Evolutionary conservation across 768 basidiomycete species (phyloP).

Genomic region (Boletus fagicola): DNA sequence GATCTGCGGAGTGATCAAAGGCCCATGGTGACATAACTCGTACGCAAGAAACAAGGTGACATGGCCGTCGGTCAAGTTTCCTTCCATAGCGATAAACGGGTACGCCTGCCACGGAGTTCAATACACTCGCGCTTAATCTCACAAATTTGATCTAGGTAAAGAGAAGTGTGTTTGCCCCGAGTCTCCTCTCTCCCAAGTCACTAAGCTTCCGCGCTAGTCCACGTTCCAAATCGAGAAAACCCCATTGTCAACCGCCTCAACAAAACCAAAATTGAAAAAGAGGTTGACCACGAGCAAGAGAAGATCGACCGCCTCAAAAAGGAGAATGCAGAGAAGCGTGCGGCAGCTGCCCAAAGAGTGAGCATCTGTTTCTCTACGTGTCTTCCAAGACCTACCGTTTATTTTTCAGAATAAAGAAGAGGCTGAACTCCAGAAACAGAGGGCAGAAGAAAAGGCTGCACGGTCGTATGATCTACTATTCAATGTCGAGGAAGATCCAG

Average conservation of each 20-base stretch:
- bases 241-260: conserved; percentile 87
- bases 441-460: conserved; percentile 86
- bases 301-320: conserved; percentile 75
- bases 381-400: neutral
- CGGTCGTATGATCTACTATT: conserved; percentile 85
- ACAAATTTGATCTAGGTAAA: conserved; percentile 57
- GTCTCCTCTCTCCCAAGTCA: neutral
- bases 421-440: conserved; percentile 62
- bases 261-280: conserved; percentile 84
- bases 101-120: conserved; percentile 30
- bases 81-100: conserved; percentile 88
- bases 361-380: neutral
- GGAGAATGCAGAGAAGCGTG: conserved; percentile 64
- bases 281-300: conserved; percentile 91
- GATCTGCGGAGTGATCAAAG: neutral
- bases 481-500: conserved; percentile 59
- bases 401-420: conserved; percentile 71
- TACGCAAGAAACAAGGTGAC: conserved; percentile 85
- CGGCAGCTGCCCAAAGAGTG: conserved; percentile 68
- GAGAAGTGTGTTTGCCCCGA: conserved; percentile 48
- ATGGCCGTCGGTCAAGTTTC: conserved; percentile 97
- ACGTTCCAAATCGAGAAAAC: conserved; percentile 82
- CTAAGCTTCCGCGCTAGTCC: conserved; percentile 44
- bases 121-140: neutral
- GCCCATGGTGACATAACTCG: neutral